phyloP scores from a whole-genome alignment of 768 basidiomycete genomes.

The Naematelia aurantialba region DNA sequence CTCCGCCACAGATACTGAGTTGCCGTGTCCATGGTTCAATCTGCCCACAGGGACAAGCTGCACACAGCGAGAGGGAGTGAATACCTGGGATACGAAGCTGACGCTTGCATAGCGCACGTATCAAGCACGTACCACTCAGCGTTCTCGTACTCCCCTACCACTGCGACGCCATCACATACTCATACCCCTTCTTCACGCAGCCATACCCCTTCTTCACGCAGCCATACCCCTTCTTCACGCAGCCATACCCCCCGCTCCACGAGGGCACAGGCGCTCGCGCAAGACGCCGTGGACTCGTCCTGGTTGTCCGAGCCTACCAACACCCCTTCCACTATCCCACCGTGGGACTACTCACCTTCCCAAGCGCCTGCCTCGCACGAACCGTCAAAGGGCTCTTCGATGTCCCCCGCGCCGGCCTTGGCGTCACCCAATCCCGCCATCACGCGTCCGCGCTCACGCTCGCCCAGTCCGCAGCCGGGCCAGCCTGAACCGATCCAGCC shows the following conservation, averaged over 20 bases:
- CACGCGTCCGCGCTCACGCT: slow-evolving; percentile 17
- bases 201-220: slow-evolving; percentile 5
- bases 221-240: neutral
- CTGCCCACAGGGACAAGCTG: too few relatives aligned
- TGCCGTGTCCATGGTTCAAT: too few relatives aligned
- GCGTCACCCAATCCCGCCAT: slow-evolving; percentile 28
- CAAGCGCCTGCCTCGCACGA: slow-evolving; percentile 1
- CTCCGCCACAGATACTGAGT: too few relatives aligned
- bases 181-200: slow-evolving; percentile 6
- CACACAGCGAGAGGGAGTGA: too few relatives aligned
- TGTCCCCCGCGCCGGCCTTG: slow-evolving; percentile 2
- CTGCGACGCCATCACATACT: neutral
- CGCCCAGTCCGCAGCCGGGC: slow-evolving; percentile 4
- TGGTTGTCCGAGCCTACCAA: slow-evolving; percentile 31
- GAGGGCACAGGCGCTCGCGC: slow-evolving; percentile 1
- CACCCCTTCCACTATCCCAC: slow-evolving; percentile 28
- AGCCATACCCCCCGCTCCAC: slow-evolving; percentile 7
- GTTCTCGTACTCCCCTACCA: slow-evolving; percentile 23
- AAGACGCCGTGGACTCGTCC: slow-evolving; percentile 11
- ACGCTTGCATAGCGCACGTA: slow-evolving; percentile 23
- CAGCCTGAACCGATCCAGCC: slow-evolving; percentile 4
- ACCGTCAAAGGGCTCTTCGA: too few relatives aligned
- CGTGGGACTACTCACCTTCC: slow-evolving; percentile 25
- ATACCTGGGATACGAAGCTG: too few relatives aligned
- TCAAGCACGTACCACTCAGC: slow-evolving; percentile 24